Base-by-base conservation (phyloP, 169 alveolate species). In the Cryptosporidium baileyi region DNA sequence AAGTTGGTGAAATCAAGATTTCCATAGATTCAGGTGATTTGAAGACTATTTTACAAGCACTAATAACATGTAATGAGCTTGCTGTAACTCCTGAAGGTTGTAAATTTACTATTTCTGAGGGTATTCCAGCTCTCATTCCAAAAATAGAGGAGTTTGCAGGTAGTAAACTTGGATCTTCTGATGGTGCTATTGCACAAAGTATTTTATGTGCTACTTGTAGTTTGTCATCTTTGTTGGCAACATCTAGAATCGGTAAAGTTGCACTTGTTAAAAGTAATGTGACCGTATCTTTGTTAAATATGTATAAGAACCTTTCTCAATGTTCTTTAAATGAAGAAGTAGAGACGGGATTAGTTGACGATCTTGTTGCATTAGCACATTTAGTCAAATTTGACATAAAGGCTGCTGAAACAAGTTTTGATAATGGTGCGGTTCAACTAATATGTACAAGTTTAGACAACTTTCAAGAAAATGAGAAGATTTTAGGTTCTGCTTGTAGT, bases 401-500 rank as follows among this genome's bases (percentile, higher is more conserved):
- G 22, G 93, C 93, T 57, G 95, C 94, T 8, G 97, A 95, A 26
- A 80, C 88, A 38, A 96, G 94, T 24, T 88, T 93, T 82, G 92
- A 92, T 85, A 81, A 67, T 62, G 95, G 93, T 40, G 88, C 95
- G 28, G 90, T 94, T 22, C 88, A 90, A 40, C 91, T 93, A 36
- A 63, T 95, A 40, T 93, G 96, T 80, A 51, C 88, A 9, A 93
- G 96, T 45, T 90, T 95, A 61, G 93, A 93, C 67, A 49, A 62
- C 49, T 93, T 92, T 89, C 92, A 91, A 61, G 94, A 91, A 54
- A 90, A 91, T 59, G 95, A 94, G 3, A 62, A 81, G 24, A 95
- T 95, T 34, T 82, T 95, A 19, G 94, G 93, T 44, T 91, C 95
- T 38, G 93, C 95, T 5, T 95, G 95, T 81, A 93, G 91, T 38